These are phyloP conservation scores for Chondrostereum purpureum DNA, from an alignment of 1,284 basidiomycete genomes.

Conservation along the genomic window DNA sequence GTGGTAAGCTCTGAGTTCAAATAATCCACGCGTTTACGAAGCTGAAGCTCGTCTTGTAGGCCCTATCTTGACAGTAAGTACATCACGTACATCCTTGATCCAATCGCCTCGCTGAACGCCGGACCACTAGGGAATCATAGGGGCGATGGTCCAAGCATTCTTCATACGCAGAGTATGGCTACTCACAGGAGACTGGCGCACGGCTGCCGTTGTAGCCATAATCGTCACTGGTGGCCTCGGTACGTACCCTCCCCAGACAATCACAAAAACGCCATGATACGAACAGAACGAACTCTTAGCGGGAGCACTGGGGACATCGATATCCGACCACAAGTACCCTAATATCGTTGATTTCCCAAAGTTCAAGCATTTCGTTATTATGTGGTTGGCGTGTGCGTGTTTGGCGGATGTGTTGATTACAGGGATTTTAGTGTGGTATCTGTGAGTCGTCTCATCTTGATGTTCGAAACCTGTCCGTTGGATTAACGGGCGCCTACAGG, in stretches of 20 bases:
- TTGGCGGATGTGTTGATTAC: slow-evolving; percentile 31
- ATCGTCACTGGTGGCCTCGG: slow-evolving; percentile 21
- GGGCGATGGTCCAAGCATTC: slow-evolving; percentile 29
- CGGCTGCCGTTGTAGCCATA: slow-evolving; percentile 19
- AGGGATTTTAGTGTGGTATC: slow-evolving; percentile 24
- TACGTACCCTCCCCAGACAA: slow-evolving; percentile 11
- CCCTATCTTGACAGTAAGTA: slow-evolving; percentile 25
- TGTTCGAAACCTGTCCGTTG: too few relatives aligned
- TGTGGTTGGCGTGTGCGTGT: slow-evolving; percentile 25
- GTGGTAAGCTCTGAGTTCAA: too few relatives aligned
- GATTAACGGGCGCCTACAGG: too few relatives aligned
- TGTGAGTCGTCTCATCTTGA: slow-evolving; percentile 22
- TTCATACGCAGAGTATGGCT: slow-evolving; percentile 31
- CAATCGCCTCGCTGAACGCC: background rate
- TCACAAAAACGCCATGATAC: too few relatives aligned
- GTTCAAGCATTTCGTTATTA: slow-evolving; percentile 16
- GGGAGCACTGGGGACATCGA: background rate
- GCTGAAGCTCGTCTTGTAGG: slow-evolving; percentile 16
- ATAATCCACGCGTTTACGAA: background rate
- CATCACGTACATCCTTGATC: background rate
- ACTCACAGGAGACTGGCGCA: slow-evolving; percentile 21
- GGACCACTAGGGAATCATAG: slow-evolving; percentile 25
- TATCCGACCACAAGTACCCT: too few relatives aligned
- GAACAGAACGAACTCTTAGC: background rate
- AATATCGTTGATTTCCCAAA: background rate